Conservation (phyloP, 2,329 filamentous ascomycete genomes). For the Dothiorella sarmentorum region DNA sequence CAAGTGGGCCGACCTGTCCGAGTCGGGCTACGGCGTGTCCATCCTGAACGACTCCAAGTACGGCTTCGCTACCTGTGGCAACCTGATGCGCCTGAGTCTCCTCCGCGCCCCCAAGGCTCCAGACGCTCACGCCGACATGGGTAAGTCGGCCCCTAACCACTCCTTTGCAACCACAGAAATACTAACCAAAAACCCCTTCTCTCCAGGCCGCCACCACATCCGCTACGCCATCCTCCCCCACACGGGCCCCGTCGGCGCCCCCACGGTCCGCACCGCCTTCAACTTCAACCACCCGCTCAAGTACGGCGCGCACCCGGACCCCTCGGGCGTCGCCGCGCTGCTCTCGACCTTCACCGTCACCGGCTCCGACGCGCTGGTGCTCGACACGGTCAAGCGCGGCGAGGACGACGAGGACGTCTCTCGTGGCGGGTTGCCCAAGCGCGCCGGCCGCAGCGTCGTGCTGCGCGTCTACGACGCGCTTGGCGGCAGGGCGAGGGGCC, state of each 20-base stretch:
- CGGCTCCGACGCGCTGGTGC: slow-evolving; percentile 63
- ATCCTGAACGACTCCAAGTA: slow-evolving; percentile 96
- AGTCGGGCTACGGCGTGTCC: slow-evolving; percentile 83
- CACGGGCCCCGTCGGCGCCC: slow-evolving; percentile 63
- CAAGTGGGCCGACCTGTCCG: slow-evolving; percentile 87
- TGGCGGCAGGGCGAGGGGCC: slow-evolving; percentile 73
- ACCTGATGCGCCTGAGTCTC: slow-evolving; percentile 82
- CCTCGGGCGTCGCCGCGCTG: slow-evolving; percentile 29
- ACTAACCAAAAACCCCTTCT: background rate
- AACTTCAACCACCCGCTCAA: slow-evolving; percentile 85
- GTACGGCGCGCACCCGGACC: slow-evolving; percentile 43
- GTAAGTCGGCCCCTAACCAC: slow-evolving; percentile 10
- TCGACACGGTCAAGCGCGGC: slow-evolving; percentile 89
- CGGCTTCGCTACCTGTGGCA: slow-evolving; percentile 86
- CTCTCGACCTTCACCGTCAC: slow-evolving; percentile 63
- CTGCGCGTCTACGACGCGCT: slow-evolving; percentile 84
- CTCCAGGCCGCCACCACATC: slow-evolving; percentile 66
- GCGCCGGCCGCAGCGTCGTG: slow-evolving; percentile 69
- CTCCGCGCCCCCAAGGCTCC: slow-evolving; percentile 87
- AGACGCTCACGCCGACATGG: slow-evolving; percentile 90
- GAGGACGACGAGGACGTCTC: slow-evolving; percentile 55
- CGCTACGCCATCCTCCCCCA: slow-evolving; percentile 91
- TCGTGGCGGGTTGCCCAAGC: slow-evolving; percentile 49
- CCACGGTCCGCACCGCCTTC: slow-evolving; percentile 77
- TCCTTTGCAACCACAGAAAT: background rate